Conservation (phyloP, 169 alveolate species). For the Eimeria sp. region DNA sequence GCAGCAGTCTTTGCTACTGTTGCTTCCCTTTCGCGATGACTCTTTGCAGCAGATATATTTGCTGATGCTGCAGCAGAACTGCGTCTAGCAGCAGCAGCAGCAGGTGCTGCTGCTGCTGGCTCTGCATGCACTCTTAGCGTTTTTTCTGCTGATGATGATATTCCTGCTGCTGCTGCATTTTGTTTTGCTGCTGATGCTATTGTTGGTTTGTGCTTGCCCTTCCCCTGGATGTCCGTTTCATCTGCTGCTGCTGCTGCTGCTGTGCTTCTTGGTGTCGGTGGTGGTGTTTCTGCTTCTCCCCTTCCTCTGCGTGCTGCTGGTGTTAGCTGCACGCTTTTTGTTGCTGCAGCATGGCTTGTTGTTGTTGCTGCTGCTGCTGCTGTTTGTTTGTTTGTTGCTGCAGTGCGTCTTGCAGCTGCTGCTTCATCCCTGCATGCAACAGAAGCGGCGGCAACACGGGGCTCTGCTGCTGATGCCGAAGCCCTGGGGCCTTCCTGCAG, state of each 20-base stretch:
- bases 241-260: constrained; percentile 15
- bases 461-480: neutral
- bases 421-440: neutral
- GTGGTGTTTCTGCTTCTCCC: neutral
- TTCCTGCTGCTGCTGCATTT: neutral
- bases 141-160: neutral
- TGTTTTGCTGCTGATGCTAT: neutral
- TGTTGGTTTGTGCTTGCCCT: neutral
- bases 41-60: neutral
- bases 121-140: neutral
- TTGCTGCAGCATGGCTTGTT: neutral
- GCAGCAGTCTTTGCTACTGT: neutral
- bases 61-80: constrained; percentile 7
- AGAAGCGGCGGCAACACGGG: neutral
- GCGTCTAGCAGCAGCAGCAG: neutral
- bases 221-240: neutral
- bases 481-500: constrained; percentile 46
- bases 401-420: neutral
- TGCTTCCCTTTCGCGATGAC: neutral
- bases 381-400: neutral
- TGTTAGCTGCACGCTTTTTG: neutral
- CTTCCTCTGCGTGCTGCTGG: neutral
- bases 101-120: constrained; percentile 42
- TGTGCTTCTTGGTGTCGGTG: neutral
- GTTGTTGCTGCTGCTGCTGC: constrained; percentile 41